Base-by-base conservation (phyloP, 2,329 filamentous ascomycete species). In the Fusarium concolor region DNA sequence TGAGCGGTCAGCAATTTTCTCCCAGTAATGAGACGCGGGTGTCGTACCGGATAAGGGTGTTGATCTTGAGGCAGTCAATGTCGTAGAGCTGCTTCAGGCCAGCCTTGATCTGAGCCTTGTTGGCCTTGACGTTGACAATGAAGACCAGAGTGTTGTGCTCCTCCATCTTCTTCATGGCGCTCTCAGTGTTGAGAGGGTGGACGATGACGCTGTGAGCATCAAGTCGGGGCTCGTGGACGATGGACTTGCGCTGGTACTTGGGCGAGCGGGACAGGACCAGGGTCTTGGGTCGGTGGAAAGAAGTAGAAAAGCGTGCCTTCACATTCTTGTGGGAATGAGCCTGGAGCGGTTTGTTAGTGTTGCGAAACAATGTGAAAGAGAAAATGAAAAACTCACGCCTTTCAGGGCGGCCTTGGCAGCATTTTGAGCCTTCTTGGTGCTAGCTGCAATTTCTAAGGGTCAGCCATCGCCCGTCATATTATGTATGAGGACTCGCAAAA, bases 161-260 rank as follows among this genome's bases (percentile, higher is more conserved):
- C 89, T 99, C 96, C 77, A 99, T 97, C 92, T 97, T 97, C 93
- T 99, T 99, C 95, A 99, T 98, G 79, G 96, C 96, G 80, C 92
- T 96, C 92, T 99, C 96, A 67, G 96, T 99, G 91, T 99, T 99
- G 81, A 99, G 89, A 75, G 96, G 96, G 90, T 97, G 93, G 80
- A 98, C 87, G 83, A 99, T 60, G 50, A 44, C 42, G 33, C 33
- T 35, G 33, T 35, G 33, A n/a, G 33, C 33, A 35, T 35, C 33
- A 35, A 35, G 33, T 35, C 33, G 33, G 33, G 33, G 33, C 33
- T 35, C 33, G 33, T 35, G 33, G 15, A 35, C 33, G 15, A 35
- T 35, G 33, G 33, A 8, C 33, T 35, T 35, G 33, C 33, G 33
- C 33, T 35, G 33, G 33, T 35, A 35, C 33, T 35, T 35, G 33